phyloP scores from a whole-genome alignment of 306 rosid genomes.

The Quercus wislizeni region DNA sequence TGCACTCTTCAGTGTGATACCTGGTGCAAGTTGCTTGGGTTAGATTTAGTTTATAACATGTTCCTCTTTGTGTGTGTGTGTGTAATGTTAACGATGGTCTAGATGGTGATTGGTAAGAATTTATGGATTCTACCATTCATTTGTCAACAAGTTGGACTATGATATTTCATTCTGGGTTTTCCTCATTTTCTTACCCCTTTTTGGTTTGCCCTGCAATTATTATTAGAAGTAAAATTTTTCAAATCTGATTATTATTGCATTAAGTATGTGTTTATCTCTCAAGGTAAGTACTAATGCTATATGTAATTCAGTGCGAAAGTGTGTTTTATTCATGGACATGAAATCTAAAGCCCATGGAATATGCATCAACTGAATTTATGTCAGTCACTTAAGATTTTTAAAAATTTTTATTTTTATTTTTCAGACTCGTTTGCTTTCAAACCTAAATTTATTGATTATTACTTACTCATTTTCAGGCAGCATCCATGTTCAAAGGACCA shows the following conservation, averaged over 20 bases:
- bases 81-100: background rate
- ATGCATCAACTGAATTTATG: background rate
- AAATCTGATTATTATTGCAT: background rate
- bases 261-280: background rate
- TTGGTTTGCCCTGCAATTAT: background rate
- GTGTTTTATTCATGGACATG: background rate
- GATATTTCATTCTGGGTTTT: background rate
- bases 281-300: background rate
- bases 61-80: background rate
- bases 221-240: background rate
- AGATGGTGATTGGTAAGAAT: background rate
- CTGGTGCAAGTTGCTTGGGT: background rate
- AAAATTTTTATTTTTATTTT: too few relatives aligned
- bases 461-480: constrained; percentile 69
- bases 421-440: constrained; percentile 2
- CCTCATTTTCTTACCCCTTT: background rate
- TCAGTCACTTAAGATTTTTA: background rate
- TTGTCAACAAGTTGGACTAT: background rate
- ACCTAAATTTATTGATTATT: constrained; percentile 2
- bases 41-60: background rate
- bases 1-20: constrained; percentile 7
- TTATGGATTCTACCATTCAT: background rate
- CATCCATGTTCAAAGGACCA: constrained; percentile 97
- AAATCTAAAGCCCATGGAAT: background rate
- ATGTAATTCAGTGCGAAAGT: background rate